These are phyloP conservation scores for Melocanna baccifera DNA, from an alignment of 176 grass and related monocot genomes.

Conservation along the genomic window DNA sequence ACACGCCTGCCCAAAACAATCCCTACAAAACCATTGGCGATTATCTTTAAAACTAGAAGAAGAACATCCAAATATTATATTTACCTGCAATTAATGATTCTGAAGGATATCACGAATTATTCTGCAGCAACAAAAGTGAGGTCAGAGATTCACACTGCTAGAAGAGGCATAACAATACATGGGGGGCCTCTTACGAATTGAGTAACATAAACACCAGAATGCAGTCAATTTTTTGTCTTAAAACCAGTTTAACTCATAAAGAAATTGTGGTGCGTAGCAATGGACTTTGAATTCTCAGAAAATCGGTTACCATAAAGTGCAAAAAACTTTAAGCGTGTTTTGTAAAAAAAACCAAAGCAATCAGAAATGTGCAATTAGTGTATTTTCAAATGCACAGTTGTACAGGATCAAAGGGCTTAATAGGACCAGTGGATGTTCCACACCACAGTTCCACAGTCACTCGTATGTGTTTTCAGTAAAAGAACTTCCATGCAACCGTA, in stretches of 20 bases:
- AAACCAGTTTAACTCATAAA: not conserved
- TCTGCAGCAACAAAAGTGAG: slow-evolving; percentile 47
- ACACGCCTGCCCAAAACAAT: too few species aligned
- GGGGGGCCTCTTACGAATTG: not conserved
- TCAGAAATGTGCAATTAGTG: not conserved
- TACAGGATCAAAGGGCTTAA: not conserved
- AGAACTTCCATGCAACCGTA: not conserved
- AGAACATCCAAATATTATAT: not conserved
- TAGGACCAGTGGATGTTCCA: not conserved
- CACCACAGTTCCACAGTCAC: not conserved
- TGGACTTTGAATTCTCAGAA: not conserved
- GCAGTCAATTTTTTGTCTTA: not conserved
- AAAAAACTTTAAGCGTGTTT: not conserved
- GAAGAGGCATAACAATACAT: not conserved
- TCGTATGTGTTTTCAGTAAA: slow-evolving; percentile 2
- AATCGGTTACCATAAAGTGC: not conserved
- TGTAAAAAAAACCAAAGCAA: not conserved
- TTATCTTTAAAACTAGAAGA: too few species aligned
- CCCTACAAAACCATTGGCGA: too few species aligned
- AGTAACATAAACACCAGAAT: slow-evolving; percentile 5
- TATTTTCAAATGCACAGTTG: not conserved
- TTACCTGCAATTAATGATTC: slow-evolving; percentile 95
- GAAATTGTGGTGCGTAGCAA: not conserved
- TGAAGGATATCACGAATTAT: slow-evolving; percentile 99
- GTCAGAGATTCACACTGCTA: slow-evolving; percentile 12